phyloP scores from a whole-genome alignment of 345 rosid species.

The Brassica juncea region DNA sequence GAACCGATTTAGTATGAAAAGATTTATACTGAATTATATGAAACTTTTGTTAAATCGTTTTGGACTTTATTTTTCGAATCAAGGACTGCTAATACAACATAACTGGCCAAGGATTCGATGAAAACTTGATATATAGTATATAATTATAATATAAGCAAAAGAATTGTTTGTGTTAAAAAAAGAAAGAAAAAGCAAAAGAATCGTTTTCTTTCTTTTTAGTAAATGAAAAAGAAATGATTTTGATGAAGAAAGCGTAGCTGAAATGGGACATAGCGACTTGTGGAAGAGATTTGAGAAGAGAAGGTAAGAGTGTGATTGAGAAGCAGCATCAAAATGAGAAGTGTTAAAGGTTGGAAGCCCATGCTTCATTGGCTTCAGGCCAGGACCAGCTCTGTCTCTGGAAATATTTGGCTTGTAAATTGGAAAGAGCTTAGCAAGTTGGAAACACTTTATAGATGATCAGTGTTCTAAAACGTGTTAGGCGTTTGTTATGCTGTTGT shows the following conservation, averaged over 20 bases:
- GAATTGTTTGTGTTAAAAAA: too few species aligned
- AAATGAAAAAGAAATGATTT: not conserved
- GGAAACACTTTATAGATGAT: too few species aligned
- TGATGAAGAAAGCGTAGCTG: constrained; percentile 25
- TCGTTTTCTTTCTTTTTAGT: not conserved
- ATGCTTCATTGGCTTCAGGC: too few species aligned
- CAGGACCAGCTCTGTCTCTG: too few species aligned
- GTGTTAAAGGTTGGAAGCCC: constrained; percentile 50
- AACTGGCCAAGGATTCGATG: not conserved
- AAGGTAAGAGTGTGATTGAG: constrained; percentile 67
- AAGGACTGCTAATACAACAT: constrained; percentile 20
- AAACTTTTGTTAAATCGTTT: constrained; percentile 21
- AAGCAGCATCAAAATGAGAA: constrained; percentile 67
- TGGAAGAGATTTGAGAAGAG: constrained; percentile 80
- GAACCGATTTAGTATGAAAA: not conserved
- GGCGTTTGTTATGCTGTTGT: too few species aligned
- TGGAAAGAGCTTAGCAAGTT: too few species aligned
- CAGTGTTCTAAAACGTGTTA: too few species aligned
- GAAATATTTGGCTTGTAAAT: too few species aligned
- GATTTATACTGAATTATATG: not conserved
- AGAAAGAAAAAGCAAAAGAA: too few species aligned
- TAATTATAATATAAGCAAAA: too few species aligned
- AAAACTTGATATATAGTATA: not conserved
- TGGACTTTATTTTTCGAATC: constrained; percentile 20
- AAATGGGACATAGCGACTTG: constrained; percentile 55